These are phyloP conservation scores for Neurospora sp. DNA, from an alignment of 495 filamentous ascomycete genomes.

Conservation along the genomic window DNA sequence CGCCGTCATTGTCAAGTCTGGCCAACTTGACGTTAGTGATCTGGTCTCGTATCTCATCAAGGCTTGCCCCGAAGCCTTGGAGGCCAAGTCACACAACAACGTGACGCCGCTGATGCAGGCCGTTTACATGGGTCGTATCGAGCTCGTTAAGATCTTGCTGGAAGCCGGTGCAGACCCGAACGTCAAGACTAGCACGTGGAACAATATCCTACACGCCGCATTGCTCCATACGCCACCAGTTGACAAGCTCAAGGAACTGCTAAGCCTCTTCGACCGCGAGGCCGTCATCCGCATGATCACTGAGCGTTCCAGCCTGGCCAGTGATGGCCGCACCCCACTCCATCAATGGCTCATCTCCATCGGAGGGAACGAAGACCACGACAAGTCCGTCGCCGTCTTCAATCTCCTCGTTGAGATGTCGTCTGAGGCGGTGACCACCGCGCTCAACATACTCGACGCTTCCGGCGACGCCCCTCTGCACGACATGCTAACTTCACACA, in stretches of 20 bases:
- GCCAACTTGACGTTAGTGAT: conserved; percentile 28
- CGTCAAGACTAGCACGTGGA: conserved; percentile 37
- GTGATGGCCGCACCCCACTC: conserved; percentile 29
- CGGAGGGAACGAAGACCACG: not conserved
- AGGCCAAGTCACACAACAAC: conserved; percentile 43
- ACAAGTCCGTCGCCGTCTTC: conserved; percentile 19
- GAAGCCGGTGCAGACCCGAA: conserved; percentile 55
- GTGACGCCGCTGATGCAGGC: conserved; percentile 54
- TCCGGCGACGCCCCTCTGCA: conserved; percentile 60
- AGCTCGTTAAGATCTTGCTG: conserved; percentile 50
- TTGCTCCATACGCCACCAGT: conserved; percentile 24
- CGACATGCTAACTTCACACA: conserved; percentile 26
- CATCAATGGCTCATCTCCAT: conserved; percentile 25
- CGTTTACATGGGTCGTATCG: conserved; percentile 37
- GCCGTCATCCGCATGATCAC: conserved; percentile 29
- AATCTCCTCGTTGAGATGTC: conserved; percentile 42
- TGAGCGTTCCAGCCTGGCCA: conserved; percentile 26
- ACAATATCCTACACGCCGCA: conserved; percentile 52
- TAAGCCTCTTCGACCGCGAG: conserved; percentile 43
- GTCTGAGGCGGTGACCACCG: conserved; percentile 25
- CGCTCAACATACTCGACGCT: conserved; percentile 53
- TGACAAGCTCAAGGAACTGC: conserved; percentile 29
- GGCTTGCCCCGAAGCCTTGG: conserved; percentile 45
- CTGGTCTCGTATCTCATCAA: conserved; percentile 53
- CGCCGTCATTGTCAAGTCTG: conserved; percentile 44